Evolutionary conservation across 1,139 yeast genomes (phyloP).

Genomic region (Blastobotrys niveus): DNA sequence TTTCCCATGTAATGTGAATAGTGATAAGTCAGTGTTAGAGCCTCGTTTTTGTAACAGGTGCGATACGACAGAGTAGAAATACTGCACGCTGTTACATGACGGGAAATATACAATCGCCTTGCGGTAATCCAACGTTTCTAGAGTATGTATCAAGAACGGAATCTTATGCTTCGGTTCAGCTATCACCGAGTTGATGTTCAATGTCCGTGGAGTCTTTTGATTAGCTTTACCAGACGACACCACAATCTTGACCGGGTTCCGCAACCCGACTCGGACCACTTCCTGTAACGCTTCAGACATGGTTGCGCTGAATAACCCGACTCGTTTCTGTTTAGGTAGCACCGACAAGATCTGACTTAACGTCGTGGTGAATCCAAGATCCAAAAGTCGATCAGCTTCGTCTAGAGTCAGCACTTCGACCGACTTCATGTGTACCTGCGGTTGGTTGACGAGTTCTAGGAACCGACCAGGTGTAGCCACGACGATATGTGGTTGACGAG

Average conservation of each 20-base stretch:
- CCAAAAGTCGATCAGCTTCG: slow-evolving; percentile 88
- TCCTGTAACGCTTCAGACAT: slow-evolving; percentile 62
- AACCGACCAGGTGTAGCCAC: slow-evolving; percentile 94
- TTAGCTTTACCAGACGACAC: slow-evolving; percentile 45
- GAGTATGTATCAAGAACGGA: slow-evolving; percentile 49
- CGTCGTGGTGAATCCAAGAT: slow-evolving; percentile 67
- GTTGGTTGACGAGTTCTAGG: slow-evolving; percentile 56
- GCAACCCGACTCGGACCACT: slow-evolving; percentile 51
- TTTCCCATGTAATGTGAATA: slow-evolving; percentile 82
- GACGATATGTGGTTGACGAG: slow-evolving; percentile 59
- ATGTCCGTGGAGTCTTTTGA: slow-evolving; percentile 52
- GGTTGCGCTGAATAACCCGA: slow-evolving; percentile 91
- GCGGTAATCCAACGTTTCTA: slow-evolving; percentile 48
- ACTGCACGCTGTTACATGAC: slow-evolving; percentile 78
- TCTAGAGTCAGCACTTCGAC: slow-evolving; percentile 77
- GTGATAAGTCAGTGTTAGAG: slow-evolving; percentile 33
- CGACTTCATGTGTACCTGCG: slow-evolving; percentile 39
- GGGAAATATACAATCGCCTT: slow-evolving; percentile 86
- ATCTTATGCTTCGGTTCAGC: slow-evolving; percentile 59
- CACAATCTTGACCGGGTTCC: slow-evolving; percentile 80
- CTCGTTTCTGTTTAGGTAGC: slow-evolving; percentile 85
- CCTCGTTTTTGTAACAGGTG: slow-evolving; percentile 30
- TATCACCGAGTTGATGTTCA: slow-evolving; percentile 57
- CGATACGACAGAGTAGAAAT: slow-evolving; percentile 58
- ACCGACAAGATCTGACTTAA: slow-evolving; percentile 58